phyloP scores from a whole-genome alignment of 2,329 filamentous ascomycete species.

The Beauveria varroae region DNA sequence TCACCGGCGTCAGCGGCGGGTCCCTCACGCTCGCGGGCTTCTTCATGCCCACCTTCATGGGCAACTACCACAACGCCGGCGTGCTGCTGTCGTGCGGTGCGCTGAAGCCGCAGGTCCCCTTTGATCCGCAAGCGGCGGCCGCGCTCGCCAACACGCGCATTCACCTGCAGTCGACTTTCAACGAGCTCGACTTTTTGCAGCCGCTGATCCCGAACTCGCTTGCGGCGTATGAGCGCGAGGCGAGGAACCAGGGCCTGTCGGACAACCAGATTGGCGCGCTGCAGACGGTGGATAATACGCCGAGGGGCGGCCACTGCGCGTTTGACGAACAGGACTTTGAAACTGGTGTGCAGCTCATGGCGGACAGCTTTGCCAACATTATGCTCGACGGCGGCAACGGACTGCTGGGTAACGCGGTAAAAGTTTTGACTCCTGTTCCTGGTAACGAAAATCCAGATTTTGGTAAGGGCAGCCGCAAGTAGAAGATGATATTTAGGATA shows the following conservation, averaged over 20 bases:
- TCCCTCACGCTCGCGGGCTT: slow-evolving; percentile 46
- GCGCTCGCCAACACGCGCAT: slow-evolving; percentile 40
- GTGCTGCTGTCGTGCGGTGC: slow-evolving; percentile 51
- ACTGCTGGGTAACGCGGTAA: slow-evolving; percentile 39
- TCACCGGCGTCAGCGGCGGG: slow-evolving; percentile 51
- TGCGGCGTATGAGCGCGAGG: slow-evolving; percentile 42
- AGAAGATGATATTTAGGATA: not conserved
- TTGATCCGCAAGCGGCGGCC: slow-evolving; percentile 31
- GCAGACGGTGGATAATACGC: slow-evolving; percentile 51
- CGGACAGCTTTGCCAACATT: slow-evolving; percentile 43
- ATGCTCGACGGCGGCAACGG: slow-evolving; percentile 44
- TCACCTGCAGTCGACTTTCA: slow-evolving; percentile 48
- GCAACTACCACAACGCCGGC: slow-evolving; percentile 40
- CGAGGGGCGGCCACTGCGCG: slow-evolving; percentile 49
- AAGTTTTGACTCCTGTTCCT: slow-evolving; percentile 18
- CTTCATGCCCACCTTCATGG: slow-evolving; percentile 49
- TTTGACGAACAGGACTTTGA: slow-evolving; percentile 49
- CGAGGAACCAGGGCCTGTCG: slow-evolving; percentile 33
- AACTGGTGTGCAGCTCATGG: slow-evolving; percentile 50
- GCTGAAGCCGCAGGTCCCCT: slow-evolving; percentile 43
- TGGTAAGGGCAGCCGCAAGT: not conserved
- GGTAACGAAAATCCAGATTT: slow-evolving; percentile 5
- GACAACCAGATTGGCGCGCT: slow-evolving; percentile 38
- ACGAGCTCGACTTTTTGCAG: slow-evolving; percentile 43
- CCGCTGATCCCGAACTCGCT: slow-evolving; percentile 42